Conservation (phyloP, 1,139 yeast species). For the Yamadazyma atmosphaerica region DNA sequence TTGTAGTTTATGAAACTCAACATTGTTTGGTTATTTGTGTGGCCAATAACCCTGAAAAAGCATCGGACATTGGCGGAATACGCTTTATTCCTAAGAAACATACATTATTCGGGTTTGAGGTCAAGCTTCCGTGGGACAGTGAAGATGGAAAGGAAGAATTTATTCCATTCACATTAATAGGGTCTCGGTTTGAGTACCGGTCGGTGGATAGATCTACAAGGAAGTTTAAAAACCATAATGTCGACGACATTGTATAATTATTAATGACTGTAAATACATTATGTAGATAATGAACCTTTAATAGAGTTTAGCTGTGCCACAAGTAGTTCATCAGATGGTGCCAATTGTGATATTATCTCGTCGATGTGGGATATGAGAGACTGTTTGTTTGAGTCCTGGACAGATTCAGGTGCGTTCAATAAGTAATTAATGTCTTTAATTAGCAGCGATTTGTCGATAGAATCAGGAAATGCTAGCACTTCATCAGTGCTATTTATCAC, state of each 20-base stretch:
- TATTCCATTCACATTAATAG: slow-evolving; percentile 66
- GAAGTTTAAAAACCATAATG: slow-evolving; percentile 79
- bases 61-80: slow-evolving; percentile 50
- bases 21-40: slow-evolving; percentile 68
- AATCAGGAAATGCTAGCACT: slow-evolving; percentile 11
- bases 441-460: slow-evolving; percentile 17
- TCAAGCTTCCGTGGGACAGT: slow-evolving; percentile 31
- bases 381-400: slow-evolving; percentile 6
- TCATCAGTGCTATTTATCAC: slow-evolving; percentile 12
- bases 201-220: slow-evolving; percentile 81
- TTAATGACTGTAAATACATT: not conserved
- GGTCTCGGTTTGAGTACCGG: slow-evolving; percentile 76
- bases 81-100: slow-evolving; percentile 62
- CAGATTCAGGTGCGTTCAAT: slow-evolving; percentile 8
- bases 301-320: slow-evolving; percentile 25
- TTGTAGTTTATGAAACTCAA: slow-evolving; percentile 86
- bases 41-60: slow-evolving; percentile 36
- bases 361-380: slow-evolving; percentile 16
- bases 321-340: slow-evolving; percentile 24
- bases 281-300: slow-evolving; percentile 10
- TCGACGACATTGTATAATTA: slow-evolving; percentile 49
- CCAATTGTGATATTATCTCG: slow-evolving; percentile 16
- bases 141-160: slow-evolving; percentile 29
- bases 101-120: slow-evolving; percentile 55
- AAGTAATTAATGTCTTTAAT: slow-evolving; percentile 21